Evolutionary conservation across 129 eudicot genomes (phyloP).

Genomic region (Logfia minima): DNA sequence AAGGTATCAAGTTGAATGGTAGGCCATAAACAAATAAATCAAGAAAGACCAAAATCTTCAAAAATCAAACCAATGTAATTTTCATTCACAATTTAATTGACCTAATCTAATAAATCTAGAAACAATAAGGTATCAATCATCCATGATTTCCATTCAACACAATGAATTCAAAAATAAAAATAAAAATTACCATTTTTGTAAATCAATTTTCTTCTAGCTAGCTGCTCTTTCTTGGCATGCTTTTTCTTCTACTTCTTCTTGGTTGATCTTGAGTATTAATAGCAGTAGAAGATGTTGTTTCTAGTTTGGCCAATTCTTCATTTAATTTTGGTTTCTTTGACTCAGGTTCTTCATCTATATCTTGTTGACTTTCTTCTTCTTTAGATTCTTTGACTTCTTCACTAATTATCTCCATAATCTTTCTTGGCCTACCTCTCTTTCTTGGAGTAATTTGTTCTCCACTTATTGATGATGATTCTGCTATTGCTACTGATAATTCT

Average conservation of each 20-base stretch:
- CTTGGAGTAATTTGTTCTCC: slow-evolving; percentile 48
- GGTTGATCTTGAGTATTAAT: slow-evolving; percentile 33
- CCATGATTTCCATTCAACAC: slow-evolving; percentile 16
- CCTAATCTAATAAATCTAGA: slow-evolving; percentile 29
- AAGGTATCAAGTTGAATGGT: slow-evolving; percentile 15
- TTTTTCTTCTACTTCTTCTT: slow-evolving; percentile 60
- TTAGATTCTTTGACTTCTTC: slow-evolving; percentile 34
- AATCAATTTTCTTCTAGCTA: slow-evolving; percentile 33
- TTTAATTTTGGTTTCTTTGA: slow-evolving; percentile 42
- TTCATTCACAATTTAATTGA: slow-evolving; percentile 27
- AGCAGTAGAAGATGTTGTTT: slow-evolving; percentile 31
- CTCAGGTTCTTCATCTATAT: slow-evolving; percentile 30
- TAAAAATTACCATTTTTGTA: slow-evolving; percentile 17
- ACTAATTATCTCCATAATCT: slow-evolving; percentile 37
- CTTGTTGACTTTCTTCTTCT: slow-evolving; percentile 36
- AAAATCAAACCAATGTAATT: slow-evolving; percentile 25
- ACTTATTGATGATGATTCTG: slow-evolving; percentile 56
- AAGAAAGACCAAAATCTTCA: slow-evolving; percentile 27
- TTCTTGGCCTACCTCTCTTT: slow-evolving; percentile 74
- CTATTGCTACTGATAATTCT: slow-evolving; percentile 45
- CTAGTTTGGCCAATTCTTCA: slow-evolving; percentile 31
- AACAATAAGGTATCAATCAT: slow-evolving; percentile 24
- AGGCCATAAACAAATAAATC: slow-evolving; percentile 19
- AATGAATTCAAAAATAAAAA: neutral
- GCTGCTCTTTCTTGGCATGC: slow-evolving; percentile 65